These are phyloP conservation scores for Glycine latifolia DNA, from an alignment of 306 rosid species.

Conservation along the genomic window DNA sequence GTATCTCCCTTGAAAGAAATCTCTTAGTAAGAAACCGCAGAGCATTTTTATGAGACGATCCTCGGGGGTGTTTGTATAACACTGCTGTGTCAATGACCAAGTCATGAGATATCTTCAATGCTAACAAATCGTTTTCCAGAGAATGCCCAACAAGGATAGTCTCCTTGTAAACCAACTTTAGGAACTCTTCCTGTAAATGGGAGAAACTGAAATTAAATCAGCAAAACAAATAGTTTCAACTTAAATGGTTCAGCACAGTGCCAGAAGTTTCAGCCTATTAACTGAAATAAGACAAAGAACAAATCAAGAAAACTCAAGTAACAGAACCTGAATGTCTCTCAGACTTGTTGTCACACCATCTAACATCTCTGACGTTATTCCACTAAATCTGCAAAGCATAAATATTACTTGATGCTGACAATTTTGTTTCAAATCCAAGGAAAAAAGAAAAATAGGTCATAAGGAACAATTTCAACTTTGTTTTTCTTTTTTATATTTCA, in stretches of 20 bases:
- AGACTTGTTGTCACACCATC: slow-evolving; percentile 83
- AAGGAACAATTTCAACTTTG: neutral
- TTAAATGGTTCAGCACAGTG: slow-evolving; percentile 36
- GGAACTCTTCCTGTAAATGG: slow-evolving; percentile 72
- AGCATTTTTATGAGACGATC: slow-evolving; percentile 79
- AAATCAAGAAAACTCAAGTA: slow-evolving; percentile 39
- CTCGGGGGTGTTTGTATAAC: slow-evolving; percentile 76
- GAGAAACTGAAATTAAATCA: slow-evolving; percentile 53
- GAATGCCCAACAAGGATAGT: slow-evolving; percentile 94
- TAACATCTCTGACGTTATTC: slow-evolving; percentile 91
- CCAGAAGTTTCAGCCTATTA: slow-evolving; percentile 26
- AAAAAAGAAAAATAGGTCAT: neutral
- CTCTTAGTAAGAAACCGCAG: slow-evolving; percentile 78
- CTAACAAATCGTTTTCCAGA: slow-evolving; percentile 87
- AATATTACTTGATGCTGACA: slow-evolving; percentile 11
- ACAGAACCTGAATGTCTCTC: slow-evolving; percentile 84
- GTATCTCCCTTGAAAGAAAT: slow-evolving; percentile 89
- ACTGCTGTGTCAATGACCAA: slow-evolving; percentile 89
- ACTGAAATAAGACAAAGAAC: slow-evolving; percentile 38
- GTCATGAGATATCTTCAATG: slow-evolving; percentile 81
- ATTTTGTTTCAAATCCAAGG: slow-evolving; percentile 9
- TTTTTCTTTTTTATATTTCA: neutral
- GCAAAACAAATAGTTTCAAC: slow-evolving; percentile 44
- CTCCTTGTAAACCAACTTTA: slow-evolving; percentile 82
- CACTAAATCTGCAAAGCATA: slow-evolving; percentile 78